phyloP scores from a whole-genome alignment of 352 stramenopile species.

The Phytophthora ramorum region DNA sequence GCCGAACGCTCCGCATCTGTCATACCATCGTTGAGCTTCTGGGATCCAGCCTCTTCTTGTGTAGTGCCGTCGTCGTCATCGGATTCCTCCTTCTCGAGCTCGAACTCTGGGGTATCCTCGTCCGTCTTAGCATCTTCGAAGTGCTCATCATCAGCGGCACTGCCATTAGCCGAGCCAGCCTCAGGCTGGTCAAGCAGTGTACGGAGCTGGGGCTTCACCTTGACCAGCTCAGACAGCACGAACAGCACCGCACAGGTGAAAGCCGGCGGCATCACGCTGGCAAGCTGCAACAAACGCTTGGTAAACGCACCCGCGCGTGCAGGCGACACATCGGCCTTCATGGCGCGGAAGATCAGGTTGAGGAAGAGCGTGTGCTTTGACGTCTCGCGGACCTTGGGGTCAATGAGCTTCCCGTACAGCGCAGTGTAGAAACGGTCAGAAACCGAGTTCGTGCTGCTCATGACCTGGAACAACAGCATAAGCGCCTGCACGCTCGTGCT shows the following conservation, averaged over 20 bases:
- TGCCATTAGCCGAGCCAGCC: constrained; percentile 11
- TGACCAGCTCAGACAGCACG: constrained; percentile 95
- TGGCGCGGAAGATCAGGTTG: constrained; percentile 98
- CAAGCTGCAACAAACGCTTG: constrained; percentile 94
- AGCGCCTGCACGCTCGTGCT: constrained; percentile 97
- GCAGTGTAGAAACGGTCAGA: constrained; percentile 97
- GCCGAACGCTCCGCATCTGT: constrained; percentile 59
- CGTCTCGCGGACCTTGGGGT: constrained; percentile 90
- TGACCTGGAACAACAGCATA: constrained; percentile 95
- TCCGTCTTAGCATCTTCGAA: constrained; percentile 59
- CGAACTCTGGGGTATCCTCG: constrained; percentile 37
- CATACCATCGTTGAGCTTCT: constrained; percentile 48
- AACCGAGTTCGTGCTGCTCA: constrained; percentile 87
- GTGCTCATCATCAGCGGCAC: constrained; percentile 54
- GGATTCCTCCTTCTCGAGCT: constrained; percentile 52
- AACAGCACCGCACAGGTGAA: constrained; percentile 95
- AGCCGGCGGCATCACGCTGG: constrained; percentile 80
- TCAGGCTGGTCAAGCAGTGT: constrained; percentile 79
- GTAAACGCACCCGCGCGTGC: constrained; percentile 90
- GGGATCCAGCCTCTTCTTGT: constrained; percentile 28
- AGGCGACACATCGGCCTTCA: constrained; percentile 94
- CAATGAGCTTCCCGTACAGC: constrained; percentile 96
- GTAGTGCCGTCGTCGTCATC: constrained; percentile 41
- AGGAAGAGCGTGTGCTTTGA: constrained; percentile 97
- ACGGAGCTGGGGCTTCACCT: constrained; percentile 79